Evolutionary conservation across 2,329 filamentous ascomycete genomes (phyloP).

Genomic region (Nemania sp.): DNA sequence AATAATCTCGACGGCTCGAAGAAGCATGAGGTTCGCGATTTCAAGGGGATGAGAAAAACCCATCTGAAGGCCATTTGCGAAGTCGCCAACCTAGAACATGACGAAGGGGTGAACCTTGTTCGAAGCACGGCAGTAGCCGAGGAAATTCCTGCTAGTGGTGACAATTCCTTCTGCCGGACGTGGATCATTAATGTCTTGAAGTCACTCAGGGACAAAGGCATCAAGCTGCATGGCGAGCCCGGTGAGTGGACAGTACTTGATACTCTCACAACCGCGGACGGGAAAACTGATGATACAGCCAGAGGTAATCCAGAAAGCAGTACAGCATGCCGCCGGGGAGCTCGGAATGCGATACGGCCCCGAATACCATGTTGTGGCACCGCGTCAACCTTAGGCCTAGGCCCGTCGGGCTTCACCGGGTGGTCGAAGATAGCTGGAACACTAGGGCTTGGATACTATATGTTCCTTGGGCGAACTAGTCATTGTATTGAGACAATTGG

Average conservation of each 20-base stretch:
- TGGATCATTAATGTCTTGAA: conserved; percentile 21
- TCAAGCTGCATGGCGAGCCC: conserved; percentile 5
- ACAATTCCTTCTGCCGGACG: conserved; percentile 20
- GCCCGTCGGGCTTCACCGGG: not conserved
- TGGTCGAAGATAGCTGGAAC: not conserved
- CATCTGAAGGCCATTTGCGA: conserved; percentile 20
- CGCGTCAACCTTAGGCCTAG: not conserved
- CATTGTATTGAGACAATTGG: not conserved
- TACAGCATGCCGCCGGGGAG: conserved; percentile 1
- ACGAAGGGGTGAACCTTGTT: not conserved
- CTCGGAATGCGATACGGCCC: conserved; percentile 7
- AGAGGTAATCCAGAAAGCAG: conserved; percentile 6
- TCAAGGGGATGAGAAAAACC: conserved; percentile 1
- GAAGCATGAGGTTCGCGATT: conserved; percentile 10
- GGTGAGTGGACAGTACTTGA: not conserved
- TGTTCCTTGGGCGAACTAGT: not conserved
- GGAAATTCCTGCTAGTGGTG: not conserved
- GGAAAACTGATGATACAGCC: not conserved
- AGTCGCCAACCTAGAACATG: not conserved
- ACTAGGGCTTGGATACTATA: not conserved
- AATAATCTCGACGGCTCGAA: conserved; percentile 4
- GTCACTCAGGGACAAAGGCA: conserved; percentile 4
- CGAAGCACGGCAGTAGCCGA: not conserved
- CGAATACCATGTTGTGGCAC: conserved; percentile 12
- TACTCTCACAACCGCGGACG: too few relatives aligned